phyloP scores from a whole-genome alignment of 352 stramenopile genomes.

The Aphanomyces euteiches region DNA sequence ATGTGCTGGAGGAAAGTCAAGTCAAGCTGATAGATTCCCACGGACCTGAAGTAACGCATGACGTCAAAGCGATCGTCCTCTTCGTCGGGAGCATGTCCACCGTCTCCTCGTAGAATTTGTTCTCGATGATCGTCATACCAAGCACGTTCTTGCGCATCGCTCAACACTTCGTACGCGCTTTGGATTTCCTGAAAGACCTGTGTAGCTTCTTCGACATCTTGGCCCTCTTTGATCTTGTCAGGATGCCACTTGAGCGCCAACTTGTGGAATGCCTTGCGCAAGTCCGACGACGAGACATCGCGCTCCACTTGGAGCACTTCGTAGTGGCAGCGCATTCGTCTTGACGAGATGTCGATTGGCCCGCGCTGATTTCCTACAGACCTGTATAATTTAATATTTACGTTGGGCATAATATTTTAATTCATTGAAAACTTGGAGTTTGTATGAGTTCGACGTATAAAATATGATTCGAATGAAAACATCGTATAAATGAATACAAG shows the following conservation, averaged over 20 bases:
- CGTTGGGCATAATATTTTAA: too few relatives aligned
- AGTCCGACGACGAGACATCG: conserved; percentile 47
- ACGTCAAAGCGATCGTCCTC: conserved; percentile 54
- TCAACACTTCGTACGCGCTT: conserved; percentile 83
- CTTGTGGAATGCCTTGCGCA: conserved; percentile 76
- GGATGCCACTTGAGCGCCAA: conserved; percentile 79
- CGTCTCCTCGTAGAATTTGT: conserved; percentile 74
- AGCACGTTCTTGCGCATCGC: conserved; percentile 77
- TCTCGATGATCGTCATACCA: conserved; percentile 88
- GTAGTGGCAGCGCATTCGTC: conserved; percentile 84
- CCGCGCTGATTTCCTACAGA: too few relatives aligned
- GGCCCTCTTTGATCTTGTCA: conserved; percentile 74
- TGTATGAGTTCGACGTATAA: too few relatives aligned
- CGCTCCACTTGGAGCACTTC: conserved; percentile 69
- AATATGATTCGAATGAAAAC: too few relatives aligned
- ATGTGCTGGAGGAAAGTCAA: conserved; percentile 34
- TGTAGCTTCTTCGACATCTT: conserved; percentile 71
- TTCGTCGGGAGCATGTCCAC: conserved; percentile 38
- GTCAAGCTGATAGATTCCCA: neutral
- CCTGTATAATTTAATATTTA: too few relatives aligned
- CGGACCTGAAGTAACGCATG: conserved; percentile 72
- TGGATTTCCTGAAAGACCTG: conserved; percentile 82
- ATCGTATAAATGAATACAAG: too few relatives aligned
- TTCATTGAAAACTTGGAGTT: too few relatives aligned
- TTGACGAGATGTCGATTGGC: conserved; percentile 1